Percentiles rank a stretch among this genome's conserved stretches.
Evolutionary conservation across 345 rosid species (phyloP).

Genomic region (Isatis tinctoria): DNA sequence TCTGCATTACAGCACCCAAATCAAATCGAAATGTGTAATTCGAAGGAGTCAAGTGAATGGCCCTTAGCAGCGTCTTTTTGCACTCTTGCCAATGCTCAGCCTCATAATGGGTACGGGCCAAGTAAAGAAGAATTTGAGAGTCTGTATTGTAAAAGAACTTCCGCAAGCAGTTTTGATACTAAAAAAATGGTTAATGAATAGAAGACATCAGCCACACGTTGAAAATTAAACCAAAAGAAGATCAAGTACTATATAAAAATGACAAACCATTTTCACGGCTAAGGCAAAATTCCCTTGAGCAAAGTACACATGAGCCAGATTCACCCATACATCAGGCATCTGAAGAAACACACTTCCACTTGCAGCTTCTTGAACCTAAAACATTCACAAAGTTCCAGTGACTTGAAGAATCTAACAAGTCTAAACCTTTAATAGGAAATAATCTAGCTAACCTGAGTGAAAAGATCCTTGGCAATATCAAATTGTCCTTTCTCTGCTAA

Average conservation of each 20-base stretch:
- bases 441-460: constrained; percentile 61
- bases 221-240: background rate
- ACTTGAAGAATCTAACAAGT: background rate
- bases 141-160: constrained; percentile 87
- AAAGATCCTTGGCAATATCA: constrained; percentile 92
- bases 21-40: constrained; percentile 91
- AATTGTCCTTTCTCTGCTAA: constrained; percentile 97
- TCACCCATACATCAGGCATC: constrained; percentile 99
- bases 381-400: constrained; percentile 17
- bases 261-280: constrained; percentile 90
- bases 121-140: constrained; percentile 84
- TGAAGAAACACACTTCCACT: constrained; percentile 94
- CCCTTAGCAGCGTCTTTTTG: constrained; percentile 88
- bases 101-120: constrained; percentile 97
- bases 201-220: constrained; percentile 4
- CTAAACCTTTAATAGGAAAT: constrained; percentile 12
- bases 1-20: constrained; percentile 98
- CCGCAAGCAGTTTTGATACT: constrained; percentile 98
- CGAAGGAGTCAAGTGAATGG: constrained; percentile 92
- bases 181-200: constrained; percentile 30
- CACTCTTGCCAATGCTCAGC: constrained; percentile 99
- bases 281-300: constrained; percentile 95
- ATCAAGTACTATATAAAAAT: background rate
- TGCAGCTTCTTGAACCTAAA: constrained; percentile 97
- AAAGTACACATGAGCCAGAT: constrained; percentile 93